phyloP scores from a whole-genome alignment of 2,329 filamentous ascomycete genomes.

The Trichoderma brevicompactum region DNA sequence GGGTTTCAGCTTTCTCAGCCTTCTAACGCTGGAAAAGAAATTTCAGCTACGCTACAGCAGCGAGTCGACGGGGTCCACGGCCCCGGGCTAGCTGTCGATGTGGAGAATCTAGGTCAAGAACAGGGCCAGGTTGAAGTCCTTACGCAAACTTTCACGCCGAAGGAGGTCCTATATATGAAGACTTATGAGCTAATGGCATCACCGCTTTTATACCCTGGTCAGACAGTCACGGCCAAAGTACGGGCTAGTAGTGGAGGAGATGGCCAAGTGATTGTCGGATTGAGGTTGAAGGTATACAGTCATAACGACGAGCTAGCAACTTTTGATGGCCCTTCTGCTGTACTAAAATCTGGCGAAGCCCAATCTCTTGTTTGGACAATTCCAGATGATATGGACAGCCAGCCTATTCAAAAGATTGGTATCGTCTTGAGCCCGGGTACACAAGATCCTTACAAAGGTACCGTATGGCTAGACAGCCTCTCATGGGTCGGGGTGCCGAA shows the following conservation, averaged over 20 bases:
- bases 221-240: constrained; percentile 13
- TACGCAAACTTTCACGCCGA: constrained; percentile 28
- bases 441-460: neutral
- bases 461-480: constrained; percentile 27
- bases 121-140: constrained; percentile 20
- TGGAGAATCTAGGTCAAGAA: neutral
- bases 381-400: constrained; percentile 24
- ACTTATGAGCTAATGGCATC: constrained; percentile 30
- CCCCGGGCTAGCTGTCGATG: constrained; percentile 20
- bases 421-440: neutral
- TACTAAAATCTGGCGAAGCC: neutral
- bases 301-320: constrained; percentile 11
- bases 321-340: neutral
- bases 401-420: constrained; percentile 28
- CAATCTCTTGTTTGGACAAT: constrained; percentile 12
- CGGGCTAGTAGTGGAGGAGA: neutral
- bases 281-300: constrained; percentile 25
- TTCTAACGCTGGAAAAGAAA: constrained; percentile 29
- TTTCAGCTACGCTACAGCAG: constrained; percentile 5
- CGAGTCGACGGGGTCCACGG: neutral
- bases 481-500: constrained; percentile 26
- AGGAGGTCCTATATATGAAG: constrained; percentile 24
- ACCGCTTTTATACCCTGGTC: constrained; percentile 28
- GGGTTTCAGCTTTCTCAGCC: constrained; percentile 36
- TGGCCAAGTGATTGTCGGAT: neutral